Evolutionary conservation across 2,329 filamentous ascomycete species (phyloP), one percentile per base, ranked within the genome.

Genomic region (Pseudopyricularia cyperi): DNA sequence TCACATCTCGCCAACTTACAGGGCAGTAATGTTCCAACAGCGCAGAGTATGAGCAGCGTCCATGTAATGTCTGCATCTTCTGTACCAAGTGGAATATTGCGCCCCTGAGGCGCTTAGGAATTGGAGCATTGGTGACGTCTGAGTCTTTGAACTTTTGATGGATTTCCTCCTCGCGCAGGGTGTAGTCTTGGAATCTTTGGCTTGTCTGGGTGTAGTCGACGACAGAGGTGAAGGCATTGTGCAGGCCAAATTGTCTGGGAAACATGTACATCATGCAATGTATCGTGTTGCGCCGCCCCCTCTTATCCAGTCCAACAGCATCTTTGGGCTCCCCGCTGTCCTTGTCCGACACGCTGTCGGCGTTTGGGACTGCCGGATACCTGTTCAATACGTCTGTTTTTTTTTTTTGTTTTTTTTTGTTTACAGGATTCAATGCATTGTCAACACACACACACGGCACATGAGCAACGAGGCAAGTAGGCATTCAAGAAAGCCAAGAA

Each of bases 231-330:
- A 97, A 96, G n/a, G 85, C 89, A 65, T 97, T 98, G 62, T 95
- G 89, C 3, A 98, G 71, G 14, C 80, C 80, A 61, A 95, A 97
- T 61, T 97, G 90, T 11, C 84, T 77, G 32, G 93, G 93, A 59
- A 98, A 98, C 1, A 98, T 82, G 65, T 97, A 91, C 72, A 91
- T 93, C 77, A 95, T 80, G 19, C 95, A 68, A 58, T 85, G 87
- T 11, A 81, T 62, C 0, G 82, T 86, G 56, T 84, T 76, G 12
- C 66, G 61, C 1, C 71, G 60, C 58, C 77, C 69, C 35, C 52
- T 11, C 32, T 48, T 39, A 11, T 46, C 33, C 39, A 22, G 39
- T 15, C 11, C 17, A 12, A 7, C 39, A 19, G 14, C 39, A 44
- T 44, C 19, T 44, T 9, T 19, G 14, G 22, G 9, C 24, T 44